A percentile compares a stretch with the other conserved stretches of the same genome.
These are phyloP conservation scores for Moringa oleifera DNA, from an alignment of 345 rosid species.

Conservation along the genomic window DNA sequence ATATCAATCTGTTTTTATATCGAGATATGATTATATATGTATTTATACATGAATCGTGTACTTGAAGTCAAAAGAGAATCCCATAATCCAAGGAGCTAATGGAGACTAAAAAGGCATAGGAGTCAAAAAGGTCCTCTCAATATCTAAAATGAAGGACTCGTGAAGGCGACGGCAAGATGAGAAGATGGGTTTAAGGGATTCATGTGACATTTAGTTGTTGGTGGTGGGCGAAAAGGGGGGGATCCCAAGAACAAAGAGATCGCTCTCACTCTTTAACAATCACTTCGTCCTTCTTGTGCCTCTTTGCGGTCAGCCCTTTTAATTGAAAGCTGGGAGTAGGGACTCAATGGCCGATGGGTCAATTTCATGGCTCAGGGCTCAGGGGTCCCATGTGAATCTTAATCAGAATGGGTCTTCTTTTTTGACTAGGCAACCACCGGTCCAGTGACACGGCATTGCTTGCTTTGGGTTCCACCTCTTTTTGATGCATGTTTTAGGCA, in stretches of 20 bases:
- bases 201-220: conserved; percentile 27
- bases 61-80: conserved; percentile 29
- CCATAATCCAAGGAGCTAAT: conserved; percentile 33
- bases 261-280: too few species aligned
- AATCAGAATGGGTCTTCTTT: conserved; percentile 10
- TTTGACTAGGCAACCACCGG: conserved; percentile 17
- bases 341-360: conserved; percentile 2
- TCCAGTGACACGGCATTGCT: background rate
- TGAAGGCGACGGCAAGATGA: conserved; percentile 49
- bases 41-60: background rate
- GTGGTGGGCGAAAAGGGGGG: background rate
- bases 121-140: conserved; percentile 5
- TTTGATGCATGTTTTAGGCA: conserved; percentile 20
- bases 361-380: conserved; percentile 1
- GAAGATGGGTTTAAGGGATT: conserved; percentile 12
- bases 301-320: background rate
- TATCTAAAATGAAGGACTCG: conserved; percentile 38
- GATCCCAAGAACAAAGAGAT: conserved; percentile 27
- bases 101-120: background rate
- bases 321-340: background rate
- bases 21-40: too few species aligned
- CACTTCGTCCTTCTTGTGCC: background rate
- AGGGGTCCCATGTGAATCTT: conserved; percentile 30
- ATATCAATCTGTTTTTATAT: too few species aligned
- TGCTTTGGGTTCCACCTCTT: conserved; percentile 6